phyloP scores from a whole-genome alignment of 306 rosid species.

The Trichosanthes truncata region DNA sequence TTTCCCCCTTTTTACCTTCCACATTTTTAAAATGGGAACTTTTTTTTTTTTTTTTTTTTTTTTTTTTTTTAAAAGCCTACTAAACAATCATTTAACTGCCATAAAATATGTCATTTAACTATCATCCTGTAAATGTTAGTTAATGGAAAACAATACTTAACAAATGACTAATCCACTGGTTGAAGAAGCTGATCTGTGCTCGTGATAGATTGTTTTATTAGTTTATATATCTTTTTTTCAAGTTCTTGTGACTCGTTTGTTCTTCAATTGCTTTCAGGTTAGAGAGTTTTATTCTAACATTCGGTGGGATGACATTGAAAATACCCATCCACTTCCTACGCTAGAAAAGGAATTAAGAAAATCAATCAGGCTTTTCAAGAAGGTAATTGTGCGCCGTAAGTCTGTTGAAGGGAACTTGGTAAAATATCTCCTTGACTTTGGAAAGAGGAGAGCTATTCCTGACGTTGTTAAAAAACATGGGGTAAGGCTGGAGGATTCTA shows the following conservation, averaged over 20 bases:
- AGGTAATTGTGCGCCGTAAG: constrained; percentile 87
- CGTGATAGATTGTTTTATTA: not conserved
- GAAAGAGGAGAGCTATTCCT: constrained; percentile 87
- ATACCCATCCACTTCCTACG: constrained; percentile 49
- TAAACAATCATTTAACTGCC: not conserved
- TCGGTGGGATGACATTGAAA: constrained; percentile 85
- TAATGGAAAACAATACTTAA: not conserved
- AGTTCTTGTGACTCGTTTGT: constrained; percentile 1
- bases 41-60: not conserved
- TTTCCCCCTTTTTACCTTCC: not conserved
- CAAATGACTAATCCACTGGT: not conserved
- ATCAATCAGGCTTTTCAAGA: constrained; percentile 76
- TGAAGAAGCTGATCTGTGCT: not conserved
- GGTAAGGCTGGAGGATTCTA: constrained; percentile 48
- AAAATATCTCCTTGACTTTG: constrained; percentile 91
- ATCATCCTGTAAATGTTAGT: not conserved
- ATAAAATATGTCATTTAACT: not conserved
- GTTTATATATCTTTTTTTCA: not conserved
- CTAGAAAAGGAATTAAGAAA: constrained; percentile 78
- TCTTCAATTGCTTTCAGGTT: constrained; percentile 42
- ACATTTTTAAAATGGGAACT: not conserved
- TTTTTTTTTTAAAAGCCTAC: not conserved
- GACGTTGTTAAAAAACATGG: constrained; percentile 58
- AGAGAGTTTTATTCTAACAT: constrained; percentile 84
- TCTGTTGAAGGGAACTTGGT: constrained; percentile 43